Evolutionary conservation across 2,329 filamentous ascomycete genomes (phyloP).

Genomic region (Dactylonectria macrodidyma): DNA sequence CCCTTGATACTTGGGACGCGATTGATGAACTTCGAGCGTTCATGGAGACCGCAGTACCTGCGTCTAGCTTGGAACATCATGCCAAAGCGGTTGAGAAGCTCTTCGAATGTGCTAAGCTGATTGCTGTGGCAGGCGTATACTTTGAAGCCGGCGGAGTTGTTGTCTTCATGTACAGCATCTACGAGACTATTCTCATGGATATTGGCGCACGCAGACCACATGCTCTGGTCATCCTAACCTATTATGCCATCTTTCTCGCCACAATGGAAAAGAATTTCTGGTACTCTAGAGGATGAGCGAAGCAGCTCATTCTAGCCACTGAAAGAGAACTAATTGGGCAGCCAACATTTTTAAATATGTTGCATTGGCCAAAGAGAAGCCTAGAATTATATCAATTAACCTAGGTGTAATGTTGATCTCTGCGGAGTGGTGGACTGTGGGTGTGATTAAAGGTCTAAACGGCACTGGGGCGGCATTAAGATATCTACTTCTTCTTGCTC

Average conservation of each 20-base stretch:
- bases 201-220: constrained; percentile 42
- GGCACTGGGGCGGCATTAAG: not conserved
- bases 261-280: constrained; percentile 46
- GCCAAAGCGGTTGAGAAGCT: constrained; percentile 36
- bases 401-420: constrained; percentile 4
- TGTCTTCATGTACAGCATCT: constrained; percentile 45
- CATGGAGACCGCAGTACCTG: constrained; percentile 39
- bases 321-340: constrained; percentile 37
- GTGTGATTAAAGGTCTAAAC: not conserved
- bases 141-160: constrained; percentile 41
- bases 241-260: constrained; percentile 45
- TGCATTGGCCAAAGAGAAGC: constrained; percentile 45
- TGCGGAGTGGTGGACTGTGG: not conserved
- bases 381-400: constrained; percentile 22
- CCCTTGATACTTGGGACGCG: constrained; percentile 41
- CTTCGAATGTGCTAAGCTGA: constrained; percentile 35
- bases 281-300: constrained; percentile 47
- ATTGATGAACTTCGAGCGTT: constrained; percentile 41
- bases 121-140: constrained; percentile 42
- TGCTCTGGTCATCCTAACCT: constrained; percentile 45
- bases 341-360: constrained; percentile 37
- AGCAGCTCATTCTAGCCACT: constrained; percentile 36
- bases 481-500: constrained; percentile 48
- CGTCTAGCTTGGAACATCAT: constrained; percentile 39
- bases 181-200: constrained; percentile 47